Conservation (phyloP, 2,329 filamentous ascomycete genomes). For the Colletotrichum tanaceti region DNA sequence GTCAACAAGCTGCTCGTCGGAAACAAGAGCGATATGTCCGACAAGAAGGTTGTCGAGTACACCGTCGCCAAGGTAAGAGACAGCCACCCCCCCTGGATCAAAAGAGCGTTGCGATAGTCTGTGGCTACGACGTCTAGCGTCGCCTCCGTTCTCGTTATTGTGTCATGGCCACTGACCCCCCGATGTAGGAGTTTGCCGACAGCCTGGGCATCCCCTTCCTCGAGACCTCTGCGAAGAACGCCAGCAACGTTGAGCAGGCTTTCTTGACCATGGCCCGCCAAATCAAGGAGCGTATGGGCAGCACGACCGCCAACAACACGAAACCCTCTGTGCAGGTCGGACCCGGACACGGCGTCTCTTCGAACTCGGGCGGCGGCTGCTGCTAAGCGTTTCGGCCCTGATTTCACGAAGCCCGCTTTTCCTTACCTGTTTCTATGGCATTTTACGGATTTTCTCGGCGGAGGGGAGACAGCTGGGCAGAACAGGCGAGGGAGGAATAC, state of each 20-base stretch:
- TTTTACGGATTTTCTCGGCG: conserved; percentile 40
- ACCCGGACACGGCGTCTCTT: conserved; percentile 92
- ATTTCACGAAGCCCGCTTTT: conserved; percentile 35
- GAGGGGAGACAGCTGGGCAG: conserved; percentile 36
- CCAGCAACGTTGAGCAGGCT: conserved; percentile 98
- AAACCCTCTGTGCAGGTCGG: conserved; percentile 98
- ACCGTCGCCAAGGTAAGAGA: conserved; percentile 92
- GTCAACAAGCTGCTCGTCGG: conserved; percentile 99
- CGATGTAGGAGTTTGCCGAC: conserved; percentile 91
- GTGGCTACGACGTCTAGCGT: neutral
- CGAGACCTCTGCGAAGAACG: conserved; percentile 99
- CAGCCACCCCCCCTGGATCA: conserved; percentile 13
- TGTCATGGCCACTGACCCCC: conserved; percentile 18
- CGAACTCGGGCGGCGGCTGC: conserved; percentile 85
- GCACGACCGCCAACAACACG: conserved; percentile 93
- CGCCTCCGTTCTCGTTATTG: neutral
- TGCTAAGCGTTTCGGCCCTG: conserved; percentile 71
- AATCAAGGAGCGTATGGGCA: conserved; percentile 99
- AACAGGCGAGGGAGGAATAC: conserved; percentile 25
- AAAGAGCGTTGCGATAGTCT: conserved; percentile 16
- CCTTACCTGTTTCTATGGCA: conserved; percentile 40
- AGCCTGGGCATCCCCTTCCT: conserved; percentile 99
- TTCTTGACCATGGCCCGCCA: conserved; percentile 99
- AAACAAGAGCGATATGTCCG: conserved; percentile 99
- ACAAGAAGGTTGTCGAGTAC: conserved; percentile 99